Evolutionary conservation across 192 early-diverging fungal species (phyloP).

Genomic region (Chytriomyces sp.): DNA sequence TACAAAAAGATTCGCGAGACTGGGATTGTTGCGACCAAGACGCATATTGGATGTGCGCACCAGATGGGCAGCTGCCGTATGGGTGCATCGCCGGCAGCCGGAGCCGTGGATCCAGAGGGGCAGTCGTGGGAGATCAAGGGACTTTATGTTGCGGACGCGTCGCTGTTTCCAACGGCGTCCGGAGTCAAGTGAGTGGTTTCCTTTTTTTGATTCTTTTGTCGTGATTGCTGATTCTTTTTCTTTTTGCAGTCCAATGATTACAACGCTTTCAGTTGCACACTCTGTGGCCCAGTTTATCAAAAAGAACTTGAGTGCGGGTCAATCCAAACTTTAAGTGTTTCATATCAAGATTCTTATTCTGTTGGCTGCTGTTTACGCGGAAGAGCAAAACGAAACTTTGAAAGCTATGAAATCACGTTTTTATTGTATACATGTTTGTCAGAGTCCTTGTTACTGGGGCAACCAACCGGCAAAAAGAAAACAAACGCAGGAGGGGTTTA

Average conservation of each 20-base stretch:
- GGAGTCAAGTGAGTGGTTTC: conserved; percentile 55
- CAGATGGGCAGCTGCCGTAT: conserved; percentile 71
- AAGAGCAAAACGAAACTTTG: no score
- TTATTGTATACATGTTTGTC: no score
- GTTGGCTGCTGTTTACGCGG: no score
- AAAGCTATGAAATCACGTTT: no score
- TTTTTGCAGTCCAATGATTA: conserved; percentile 37
- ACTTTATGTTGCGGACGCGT: conserved; percentile 76
- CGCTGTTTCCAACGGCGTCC: conserved; percentile 72
- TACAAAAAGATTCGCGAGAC: conserved; percentile 5
- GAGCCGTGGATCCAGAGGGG: conserved; percentile 71
- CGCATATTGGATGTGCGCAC: conserved; percentile 47
- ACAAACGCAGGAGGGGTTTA: no score
- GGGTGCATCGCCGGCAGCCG: conserved; percentile 56
- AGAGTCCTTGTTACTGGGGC: no score
- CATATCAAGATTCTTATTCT: no score
- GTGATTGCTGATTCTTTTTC: background rate
- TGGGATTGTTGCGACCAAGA: conserved; percentile 3
- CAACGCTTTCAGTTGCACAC: conserved; percentile 28
- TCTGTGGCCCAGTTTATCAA: conserved; percentile 36
- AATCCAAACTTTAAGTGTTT: no score
- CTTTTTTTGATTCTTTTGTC: background rate
- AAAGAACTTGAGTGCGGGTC: background rate
- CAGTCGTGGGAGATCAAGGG: conserved; percentile 75
- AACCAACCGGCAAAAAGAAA: no score